phyloP scores from a whole-genome alignment of 371 early-diverging fungal species.

The Lichtheimia hyalospora region DNA sequence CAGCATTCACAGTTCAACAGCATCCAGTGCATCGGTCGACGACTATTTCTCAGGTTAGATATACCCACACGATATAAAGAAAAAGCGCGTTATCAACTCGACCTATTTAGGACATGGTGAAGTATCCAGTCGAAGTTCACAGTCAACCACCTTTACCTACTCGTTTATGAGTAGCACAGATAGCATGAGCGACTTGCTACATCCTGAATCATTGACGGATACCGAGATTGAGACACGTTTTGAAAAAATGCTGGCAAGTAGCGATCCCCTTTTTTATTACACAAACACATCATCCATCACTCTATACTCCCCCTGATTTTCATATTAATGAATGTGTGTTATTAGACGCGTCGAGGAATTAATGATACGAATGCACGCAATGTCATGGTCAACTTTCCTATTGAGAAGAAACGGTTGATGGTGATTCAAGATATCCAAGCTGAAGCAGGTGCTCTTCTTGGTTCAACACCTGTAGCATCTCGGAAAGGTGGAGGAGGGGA shows the following conservation, averaged over 20 bases:
- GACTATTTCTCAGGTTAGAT: conserved; percentile 16
- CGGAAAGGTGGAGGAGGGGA: conserved; percentile 35
- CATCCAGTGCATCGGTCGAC: conserved; percentile 14
- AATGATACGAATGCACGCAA: conserved; percentile 34
- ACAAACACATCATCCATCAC: too few relatives aligned
- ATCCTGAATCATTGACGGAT: conserved; percentile 11
- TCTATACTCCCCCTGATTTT: too few relatives aligned
- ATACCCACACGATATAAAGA: neutral
- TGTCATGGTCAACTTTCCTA: conserved; percentile 41
- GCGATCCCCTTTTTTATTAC: too few relatives aligned
- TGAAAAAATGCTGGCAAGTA: conserved; percentile 49
- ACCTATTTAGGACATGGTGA: conserved; percentile 12
- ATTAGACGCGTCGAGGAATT: conserved; percentile 46
- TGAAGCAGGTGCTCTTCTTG: conserved; percentile 19
- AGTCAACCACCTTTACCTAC: conserved; percentile 11
- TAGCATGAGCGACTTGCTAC: conserved; percentile 7
- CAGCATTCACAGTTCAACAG: conserved; percentile 11
- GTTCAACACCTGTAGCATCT: conserved; percentile 10
- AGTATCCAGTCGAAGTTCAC: conserved; percentile 20
- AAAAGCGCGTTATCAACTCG: neutral
- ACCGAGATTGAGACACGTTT: conserved; percentile 43
- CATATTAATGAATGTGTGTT: too few relatives aligned
- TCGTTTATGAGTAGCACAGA: conserved; percentile 16
- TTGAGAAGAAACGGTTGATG: conserved; percentile 53
- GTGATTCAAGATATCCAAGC: conserved; percentile 52